These are phyloP conservation scores for Lactarius evosmus DNA, from an alignment of 768 basidiomycete species.

Conservation along the genomic window DNA sequence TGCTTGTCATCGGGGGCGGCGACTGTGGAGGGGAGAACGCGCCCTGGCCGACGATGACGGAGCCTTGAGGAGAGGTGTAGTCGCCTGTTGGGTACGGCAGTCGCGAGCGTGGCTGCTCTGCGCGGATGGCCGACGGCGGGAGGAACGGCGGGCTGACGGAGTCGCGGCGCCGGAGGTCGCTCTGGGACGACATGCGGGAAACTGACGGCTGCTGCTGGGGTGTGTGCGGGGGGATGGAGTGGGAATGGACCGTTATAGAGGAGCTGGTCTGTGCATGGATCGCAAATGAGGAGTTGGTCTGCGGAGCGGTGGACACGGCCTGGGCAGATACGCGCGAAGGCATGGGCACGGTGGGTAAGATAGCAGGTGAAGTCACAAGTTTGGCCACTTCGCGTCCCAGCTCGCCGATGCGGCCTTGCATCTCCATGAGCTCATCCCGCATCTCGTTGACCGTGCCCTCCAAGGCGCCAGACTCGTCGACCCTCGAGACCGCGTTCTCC, in stretches of 20 bases:
- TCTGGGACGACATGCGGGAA: constrained; percentile 18
- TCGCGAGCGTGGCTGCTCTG: constrained; percentile 45
- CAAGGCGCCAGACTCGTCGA: constrained; percentile 30
- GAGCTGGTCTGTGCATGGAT: constrained; percentile 36
- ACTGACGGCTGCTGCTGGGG: constrained; percentile 35
- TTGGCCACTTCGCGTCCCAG: constrained; percentile 80
- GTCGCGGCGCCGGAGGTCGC: constrained; percentile 47
- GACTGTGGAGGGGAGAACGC: constrained; percentile 55
- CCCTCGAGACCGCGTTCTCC: constrained; percentile 22
- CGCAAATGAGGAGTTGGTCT: constrained; percentile 47
- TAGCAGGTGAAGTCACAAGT: constrained; percentile 52
- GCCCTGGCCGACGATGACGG: constrained; percentile 35
- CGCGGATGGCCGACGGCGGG: constrained; percentile 43
- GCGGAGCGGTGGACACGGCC: constrained; percentile 44
- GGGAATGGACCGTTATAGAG: constrained; percentile 33
- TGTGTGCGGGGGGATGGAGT: constrained; percentile 32
- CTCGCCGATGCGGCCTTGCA: constrained; percentile 70
- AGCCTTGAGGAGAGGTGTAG: constrained; percentile 64
- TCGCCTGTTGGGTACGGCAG: constrained; percentile 84
- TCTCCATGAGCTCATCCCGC: constrained; percentile 65
- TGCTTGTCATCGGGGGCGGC: constrained; percentile 41
- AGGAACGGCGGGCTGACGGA: constrained; percentile 53
- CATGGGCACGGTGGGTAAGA: constrained; percentile 52
- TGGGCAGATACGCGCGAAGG: constrained; percentile 46
- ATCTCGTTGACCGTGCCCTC: constrained; percentile 50